phyloP scores from a whole-genome alignment of 768 basidiomycete species.

The Suillus variegatus region DNA sequence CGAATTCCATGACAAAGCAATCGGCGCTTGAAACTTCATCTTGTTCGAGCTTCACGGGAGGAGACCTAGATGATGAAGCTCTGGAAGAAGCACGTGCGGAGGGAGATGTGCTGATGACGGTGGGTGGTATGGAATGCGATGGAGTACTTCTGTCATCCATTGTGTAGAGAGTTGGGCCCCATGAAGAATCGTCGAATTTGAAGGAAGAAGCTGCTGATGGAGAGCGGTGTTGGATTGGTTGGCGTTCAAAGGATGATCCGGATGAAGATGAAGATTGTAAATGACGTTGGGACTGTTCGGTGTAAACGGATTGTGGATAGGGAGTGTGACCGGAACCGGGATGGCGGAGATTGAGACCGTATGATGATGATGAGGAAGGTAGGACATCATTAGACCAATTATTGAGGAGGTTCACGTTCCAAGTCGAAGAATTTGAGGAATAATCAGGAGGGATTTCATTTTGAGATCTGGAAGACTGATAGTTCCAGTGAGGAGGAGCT shows the following conservation, averaged over 20 bases:
- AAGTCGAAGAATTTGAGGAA: conserved; percentile 21
- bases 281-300: conserved; percentile 19
- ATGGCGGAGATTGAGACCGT: conserved; percentile 24
- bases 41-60: conserved; percentile 33
- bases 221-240: conserved; percentile 14
- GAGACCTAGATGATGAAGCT: conserved; percentile 29
- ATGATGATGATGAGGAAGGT: conserved; percentile 23
- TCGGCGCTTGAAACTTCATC: conserved; percentile 28
- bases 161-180: conserved; percentile 34
- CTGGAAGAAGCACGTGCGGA: conserved; percentile 37
- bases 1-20: conserved; percentile 38
- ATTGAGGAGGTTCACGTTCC: conserved; percentile 21
- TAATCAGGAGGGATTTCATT: conserved; percentile 16
- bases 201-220: conserved; percentile 15
- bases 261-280: conserved; percentile 19
- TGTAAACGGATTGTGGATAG: conserved; percentile 23
- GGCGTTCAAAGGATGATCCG: conserved; percentile 16
- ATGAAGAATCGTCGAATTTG: conserved; percentile 28
- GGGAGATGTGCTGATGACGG: conserved; percentile 34
- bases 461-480: conserved; percentile 23
- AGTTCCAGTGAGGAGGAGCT: conserved; percentile 27
- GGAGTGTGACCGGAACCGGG: conserved; percentile 18
- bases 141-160: conserved; percentile 34
- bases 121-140: conserved; percentile 35
- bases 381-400: conserved; percentile 11